These are phyloP conservation scores for Poa pratensis DNA, from an alignment of 176 grass and related monocot genomes.

Conservation along the genomic window DNA sequence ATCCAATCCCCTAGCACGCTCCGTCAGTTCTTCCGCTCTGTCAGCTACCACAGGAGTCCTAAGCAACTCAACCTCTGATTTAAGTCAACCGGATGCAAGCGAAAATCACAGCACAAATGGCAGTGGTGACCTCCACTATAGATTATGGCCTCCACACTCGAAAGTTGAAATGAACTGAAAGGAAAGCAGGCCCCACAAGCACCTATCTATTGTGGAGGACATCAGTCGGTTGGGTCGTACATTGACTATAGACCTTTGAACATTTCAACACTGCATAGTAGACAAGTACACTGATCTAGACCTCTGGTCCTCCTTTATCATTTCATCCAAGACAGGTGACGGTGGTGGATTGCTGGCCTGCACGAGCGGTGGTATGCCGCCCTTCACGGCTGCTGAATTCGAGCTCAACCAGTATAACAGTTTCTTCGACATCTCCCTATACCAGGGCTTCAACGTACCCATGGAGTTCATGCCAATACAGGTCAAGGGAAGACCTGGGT, in stretches of 20 bases:
- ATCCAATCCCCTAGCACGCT: neutral
- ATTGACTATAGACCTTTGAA: too few species aligned
- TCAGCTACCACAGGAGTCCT: neutral
- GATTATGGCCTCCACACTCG: too few species aligned
- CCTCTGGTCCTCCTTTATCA: too few species aligned
- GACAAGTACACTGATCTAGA: too few species aligned
- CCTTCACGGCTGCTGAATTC: rapidly evolving
- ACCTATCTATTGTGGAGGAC: too few species aligned
- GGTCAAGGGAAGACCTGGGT: neutral
- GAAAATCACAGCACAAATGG: neutral
- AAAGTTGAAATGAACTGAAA: too few species aligned
- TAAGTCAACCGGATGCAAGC: too few species aligned
- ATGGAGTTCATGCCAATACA: conserved; percentile 39
- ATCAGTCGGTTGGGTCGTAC: too few species aligned
- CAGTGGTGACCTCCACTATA: neutral
- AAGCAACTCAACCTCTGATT: too few species aligned
- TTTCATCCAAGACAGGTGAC: neutral
- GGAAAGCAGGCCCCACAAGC: too few species aligned
- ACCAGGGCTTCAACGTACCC: conserved; percentile 57
- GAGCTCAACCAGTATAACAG: rapidly evolving
- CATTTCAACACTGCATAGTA: too few species aligned
- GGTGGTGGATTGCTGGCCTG: conserved; percentile 13
- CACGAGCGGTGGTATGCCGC: rapidly evolving
- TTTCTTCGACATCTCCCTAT: conserved; percentile 42
- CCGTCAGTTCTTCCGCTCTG: neutral